Percentiles rank a stretch among this genome's conserved stretches.
Evolutionary conservation across 805 yeast species (phyloP).

Genomic region (Suhomyces sp.): DNA sequence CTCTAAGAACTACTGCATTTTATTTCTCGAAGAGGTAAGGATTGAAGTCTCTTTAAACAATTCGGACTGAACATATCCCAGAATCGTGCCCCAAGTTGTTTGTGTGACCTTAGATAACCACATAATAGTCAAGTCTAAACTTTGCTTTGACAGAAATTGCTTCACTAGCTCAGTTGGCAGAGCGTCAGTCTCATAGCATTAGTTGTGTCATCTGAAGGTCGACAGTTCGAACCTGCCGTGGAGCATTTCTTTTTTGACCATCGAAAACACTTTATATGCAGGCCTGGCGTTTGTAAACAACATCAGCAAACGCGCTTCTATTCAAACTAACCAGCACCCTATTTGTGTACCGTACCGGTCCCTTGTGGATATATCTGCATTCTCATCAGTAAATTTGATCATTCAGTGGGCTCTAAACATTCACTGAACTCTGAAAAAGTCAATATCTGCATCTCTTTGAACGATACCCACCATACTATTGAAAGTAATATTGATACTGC

Average conservation of each 20-base stretch:
- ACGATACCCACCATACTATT: background rate
- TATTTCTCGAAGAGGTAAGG: no score
- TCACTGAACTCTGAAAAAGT: background rate
- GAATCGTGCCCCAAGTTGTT: no score
- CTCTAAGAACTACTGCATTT: no score
- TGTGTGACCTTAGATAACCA: no score
- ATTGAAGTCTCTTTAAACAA: no score
- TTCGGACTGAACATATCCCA: no score
- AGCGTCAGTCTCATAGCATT: slow-evolving; percentile 19
- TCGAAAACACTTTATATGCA: background rate
- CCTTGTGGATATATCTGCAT: background rate
- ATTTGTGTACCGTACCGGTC: background rate
- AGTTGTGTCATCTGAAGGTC: slow-evolving; percentile 33
- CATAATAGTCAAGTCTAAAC: no score
- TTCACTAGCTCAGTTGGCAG: slow-evolving; percentile 22
- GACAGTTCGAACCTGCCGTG: slow-evolving; percentile 42
- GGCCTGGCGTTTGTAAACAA: slow-evolving; percentile 4
- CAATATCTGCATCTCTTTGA: background rate
- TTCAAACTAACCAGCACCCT: background rate
- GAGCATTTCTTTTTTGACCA: slow-evolving; percentile 20
- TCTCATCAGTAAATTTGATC: background rate
- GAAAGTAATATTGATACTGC: background rate
- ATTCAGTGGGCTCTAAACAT: background rate
- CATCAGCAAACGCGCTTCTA: slow-evolving; percentile 6
- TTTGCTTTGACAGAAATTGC: slow-evolving; percentile 4